Evolutionary conservation across 1,284 basidiomycete genomes (phyloP), one percentile per base, ranked within the genome.

Genomic region (Pterulicium gracile): DNA sequence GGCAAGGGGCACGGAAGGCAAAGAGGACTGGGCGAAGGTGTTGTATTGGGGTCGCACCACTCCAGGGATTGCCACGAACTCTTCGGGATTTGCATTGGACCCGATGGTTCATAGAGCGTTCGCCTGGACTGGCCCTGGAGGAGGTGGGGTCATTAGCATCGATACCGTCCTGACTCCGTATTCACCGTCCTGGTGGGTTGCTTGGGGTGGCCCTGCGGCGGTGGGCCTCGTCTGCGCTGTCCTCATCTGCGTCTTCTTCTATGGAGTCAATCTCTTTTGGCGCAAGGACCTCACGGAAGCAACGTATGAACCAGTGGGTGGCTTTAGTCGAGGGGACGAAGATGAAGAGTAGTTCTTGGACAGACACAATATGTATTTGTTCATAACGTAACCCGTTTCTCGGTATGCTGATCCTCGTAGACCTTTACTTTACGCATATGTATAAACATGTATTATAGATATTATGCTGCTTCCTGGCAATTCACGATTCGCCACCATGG

Each of bases 121-220:
- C 19, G 15, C 36, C 15, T 39, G 36, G 36, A 17, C 19, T 7
- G 36, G 36, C n/a, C 15, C 5, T 15, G 78, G 79, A 43, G 70
- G 68, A 4, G 92, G 93, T 1, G 95, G 96, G 3, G 89, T 98
- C 20, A 74, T 98, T 48, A 76, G 86, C 61, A 84, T 98, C 51
- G 89, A 97, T 65, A 70, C 74, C 19, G 72, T 97, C 5, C 67
- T 98, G 36, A 57, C 81, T 27, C 95, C 95, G 15, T 98, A 94
- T 61, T 68, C 82, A 51, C 91, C 95, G 0, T 72, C 80, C 13
- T 89, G 85, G 87, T 88, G 81, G 74, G 63, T 74, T 45, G 69
- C 75, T 53, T 88, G 81, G 54, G 81, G 84, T 40, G 67, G 69
- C 3, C 85, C 87, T 0, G 56, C 72, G 3, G 64, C 72, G 13